Conservation (phyloP, 2,329 filamentous ascomycete genomes). For the Chrysosporium queenslandicum region DNA sequence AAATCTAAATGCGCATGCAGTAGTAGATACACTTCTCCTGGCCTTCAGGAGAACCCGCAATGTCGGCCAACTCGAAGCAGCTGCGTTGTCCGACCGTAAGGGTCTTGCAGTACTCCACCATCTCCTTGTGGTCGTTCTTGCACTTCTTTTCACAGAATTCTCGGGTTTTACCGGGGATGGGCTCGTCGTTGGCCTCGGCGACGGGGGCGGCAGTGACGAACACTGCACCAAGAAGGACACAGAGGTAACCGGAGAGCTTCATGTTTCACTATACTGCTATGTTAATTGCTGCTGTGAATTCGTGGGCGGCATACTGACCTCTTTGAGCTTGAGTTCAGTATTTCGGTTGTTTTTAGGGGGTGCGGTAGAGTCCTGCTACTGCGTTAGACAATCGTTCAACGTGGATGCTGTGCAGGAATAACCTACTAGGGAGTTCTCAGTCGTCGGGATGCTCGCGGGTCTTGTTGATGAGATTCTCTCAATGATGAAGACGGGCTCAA, state of each 20-base stretch:
- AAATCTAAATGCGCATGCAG: conserved; percentile 5
- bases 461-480: neutral
- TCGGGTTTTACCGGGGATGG: neutral
- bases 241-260: conserved; percentile 10
- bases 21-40: conserved; percentile 6
- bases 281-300: neutral
- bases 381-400: neutral
- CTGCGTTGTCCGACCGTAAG: neutral
- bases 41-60: neutral
- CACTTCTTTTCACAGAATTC: conserved; percentile 6
- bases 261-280: neutral
- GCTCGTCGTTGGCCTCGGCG: neutral
- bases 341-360: neutral
- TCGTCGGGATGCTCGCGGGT: neutral
- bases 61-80: neutral
- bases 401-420: neutral
- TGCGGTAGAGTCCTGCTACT: neutral
- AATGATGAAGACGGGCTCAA: neutral
- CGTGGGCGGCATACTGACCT: neutral
- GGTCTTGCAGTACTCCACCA: conserved; percentile 2
- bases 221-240: conserved; percentile 3
- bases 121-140: conserved; percentile 1
- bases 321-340: neutral
- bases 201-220: conserved; percentile 3
- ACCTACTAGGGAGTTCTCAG: neutral